A percentile compares a stretch with the other conserved stretches of the same genome.
Evolutionary conservation across 345 rosid genomes (phyloP).

Genomic region (Xanthoceras sorbifolium): DNA sequence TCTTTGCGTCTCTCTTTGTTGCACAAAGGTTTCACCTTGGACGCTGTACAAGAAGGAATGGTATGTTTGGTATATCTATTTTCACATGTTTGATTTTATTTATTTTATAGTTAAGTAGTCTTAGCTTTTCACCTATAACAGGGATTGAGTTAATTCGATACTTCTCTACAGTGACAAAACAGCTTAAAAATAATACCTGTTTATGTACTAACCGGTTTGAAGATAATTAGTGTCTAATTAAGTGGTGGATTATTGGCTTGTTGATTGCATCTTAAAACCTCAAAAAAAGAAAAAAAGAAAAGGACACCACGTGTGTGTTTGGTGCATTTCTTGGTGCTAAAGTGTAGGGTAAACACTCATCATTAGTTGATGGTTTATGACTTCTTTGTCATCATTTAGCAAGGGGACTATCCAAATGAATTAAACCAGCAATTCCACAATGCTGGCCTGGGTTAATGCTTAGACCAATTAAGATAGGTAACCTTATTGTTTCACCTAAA

Average conservation of each 20-base stretch:
- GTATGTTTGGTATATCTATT: constrained; percentile 44
- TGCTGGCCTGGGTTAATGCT: not conserved
- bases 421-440: not conserved
- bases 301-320: not conserved
- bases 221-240: not conserved
- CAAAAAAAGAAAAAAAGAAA: not conserved
- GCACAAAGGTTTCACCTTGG: constrained; percentile 73
- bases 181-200: not conserved
- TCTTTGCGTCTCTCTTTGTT: constrained; percentile 79
- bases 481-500: not conserved
- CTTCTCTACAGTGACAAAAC: not conserved
- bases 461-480: not conserved
- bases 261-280: constrained; percentile 5
- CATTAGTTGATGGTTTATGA: not conserved
- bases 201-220: not conserved
- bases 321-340: constrained; percentile 1
- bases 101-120: not conserved
- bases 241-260: not conserved
- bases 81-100: not conserved
- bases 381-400: not conserved
- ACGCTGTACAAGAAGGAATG: constrained; percentile 87
- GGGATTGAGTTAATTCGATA: not conserved
- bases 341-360: not conserved
- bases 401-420: not conserved
- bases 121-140: not conserved